Base-by-base conservation (phyloP, 805 yeast species). In the Kuraishia borneana region DNA sequence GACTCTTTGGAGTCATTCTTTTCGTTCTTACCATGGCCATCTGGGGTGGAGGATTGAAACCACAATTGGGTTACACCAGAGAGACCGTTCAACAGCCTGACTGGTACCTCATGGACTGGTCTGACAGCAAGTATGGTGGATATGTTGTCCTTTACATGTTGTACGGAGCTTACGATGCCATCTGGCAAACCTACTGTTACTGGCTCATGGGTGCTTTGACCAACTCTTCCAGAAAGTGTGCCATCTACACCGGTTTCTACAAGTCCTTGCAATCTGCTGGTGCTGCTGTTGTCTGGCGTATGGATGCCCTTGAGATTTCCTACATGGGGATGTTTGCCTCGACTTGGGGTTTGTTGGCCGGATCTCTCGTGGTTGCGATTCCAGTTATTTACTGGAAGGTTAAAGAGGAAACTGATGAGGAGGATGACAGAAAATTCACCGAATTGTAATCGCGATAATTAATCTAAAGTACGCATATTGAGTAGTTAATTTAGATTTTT, bases 181-280 rank as follows among this genome's bases (percentile, higher is more conserved):
- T 74, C 34, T 76, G 64, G 65, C 82, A 75, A 53, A 62, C 74
- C 18, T 73, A 54, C 45, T 60, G 65, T 33, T 69, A 71, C 54
- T 75, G 79, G 76, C 42, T 68, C 29, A 57, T 76, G 57, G 81
- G 82, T 30, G 64, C 76, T 29, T 49, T 75, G 37, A 63, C 78
- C 36, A 75, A 75, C 50, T 65, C 69, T 45, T 65, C 76, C 21
- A 64, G 71, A 54, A 70, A 66, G 50, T 57, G 62, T 26, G 73
- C 77, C 18, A 50, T 73, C 38, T 69, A 70, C 44, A 75, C 76
- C 14, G 79, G 79, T 27, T 70, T 70, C 50, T 75, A 73, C 58
- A 76, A 76, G 58, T 73, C 76, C 37, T 51, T 76, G 38, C 82
- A 75, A 54, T 65, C 75, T 27, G 80, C 79, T 7, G 78, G 77